Evolutionary conservation across 2,329 filamentous ascomycete species (phyloP), one percentile per base, ranked within the genome.

Genomic region (Fusarium mundagurra): DNA sequence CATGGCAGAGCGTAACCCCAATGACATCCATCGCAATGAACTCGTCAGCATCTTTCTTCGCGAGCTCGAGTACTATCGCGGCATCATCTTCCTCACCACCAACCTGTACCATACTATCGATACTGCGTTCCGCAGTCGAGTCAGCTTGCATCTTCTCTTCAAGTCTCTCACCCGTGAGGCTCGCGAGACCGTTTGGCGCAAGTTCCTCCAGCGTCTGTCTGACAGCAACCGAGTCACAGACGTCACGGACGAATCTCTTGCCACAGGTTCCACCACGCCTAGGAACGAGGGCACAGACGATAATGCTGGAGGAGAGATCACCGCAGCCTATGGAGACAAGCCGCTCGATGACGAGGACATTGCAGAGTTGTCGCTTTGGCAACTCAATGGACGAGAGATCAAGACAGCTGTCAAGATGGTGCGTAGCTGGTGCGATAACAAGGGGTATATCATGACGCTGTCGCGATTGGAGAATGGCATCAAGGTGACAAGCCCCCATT

Each of bases 371-470:
- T 79, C 80, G 6, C 76, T 81, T 29, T 85, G 82, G 84, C 78
- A 81, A 65, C 80, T 86, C 63, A 87, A 87, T 53, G 86, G 84
- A 9, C 79, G 84, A 29, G 83, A 86, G 80, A 88, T 86, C 72
- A 87, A 87, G 77, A 86, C 83, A 63, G 84, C 83, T 14, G 80
- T 86, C 74, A 84, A 86, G 79, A 85, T 86, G 85, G 83, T 83
- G 3, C 79, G 80, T 58, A 82, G 78, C 27, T 86, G 85, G 85
- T 87, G 85, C 73, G 79, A 83, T 39, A 79, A 84, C 71, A 86
- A 87, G 78, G 80, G 79, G 13, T 84, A 85, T 54, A 76, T 77
- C 22, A 80, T 87, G 78, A 85, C 82, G 50, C 76, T 87, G 63
- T 73, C 79, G 22, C 80, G 83, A 43, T 55, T 87, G 61, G 86